Evolutionary conservation across 768 basidiomycete species (phyloP).

Genomic region (Auricularia heimuer): DNA sequence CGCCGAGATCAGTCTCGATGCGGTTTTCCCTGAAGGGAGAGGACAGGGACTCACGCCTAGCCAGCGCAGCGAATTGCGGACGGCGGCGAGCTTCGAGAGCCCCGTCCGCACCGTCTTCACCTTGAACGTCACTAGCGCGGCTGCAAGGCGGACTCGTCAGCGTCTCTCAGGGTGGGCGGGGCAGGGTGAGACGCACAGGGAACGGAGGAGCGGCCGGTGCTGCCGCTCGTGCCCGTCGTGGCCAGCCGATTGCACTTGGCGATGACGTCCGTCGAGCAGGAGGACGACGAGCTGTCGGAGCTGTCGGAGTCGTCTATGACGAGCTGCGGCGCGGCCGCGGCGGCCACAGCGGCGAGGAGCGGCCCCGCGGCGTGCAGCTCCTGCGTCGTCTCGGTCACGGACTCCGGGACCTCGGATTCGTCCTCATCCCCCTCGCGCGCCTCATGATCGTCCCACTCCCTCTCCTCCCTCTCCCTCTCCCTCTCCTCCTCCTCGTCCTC

Average conservation of each 20-base stretch:
- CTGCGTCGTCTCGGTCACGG: not conserved
- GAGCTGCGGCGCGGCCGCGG: not conserved
- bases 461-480: conserved; percentile 2
- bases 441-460: not conserved
- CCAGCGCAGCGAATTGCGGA: not conserved
- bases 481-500: conserved; percentile 4
- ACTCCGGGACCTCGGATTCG: not conserved
- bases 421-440: conserved; percentile 5
- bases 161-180: not conserved
- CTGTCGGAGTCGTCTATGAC: not conserved
- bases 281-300: not conserved
- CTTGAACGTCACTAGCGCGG: not conserved
- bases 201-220: no score
- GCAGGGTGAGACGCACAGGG: not conserved
- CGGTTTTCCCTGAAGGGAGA: not conserved
- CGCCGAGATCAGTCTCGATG: not conserved
- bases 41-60: not conserved
- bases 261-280: no score
- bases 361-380: not conserved
- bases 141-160: not conserved
- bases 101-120: not conserved
- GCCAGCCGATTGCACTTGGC: no score
- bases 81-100: not conserved
- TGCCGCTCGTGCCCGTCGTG: no score
- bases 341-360: not conserved